phyloP scores from a whole-genome alignment of 1,139 yeast genomes.

The Candida sp. region DNA sequence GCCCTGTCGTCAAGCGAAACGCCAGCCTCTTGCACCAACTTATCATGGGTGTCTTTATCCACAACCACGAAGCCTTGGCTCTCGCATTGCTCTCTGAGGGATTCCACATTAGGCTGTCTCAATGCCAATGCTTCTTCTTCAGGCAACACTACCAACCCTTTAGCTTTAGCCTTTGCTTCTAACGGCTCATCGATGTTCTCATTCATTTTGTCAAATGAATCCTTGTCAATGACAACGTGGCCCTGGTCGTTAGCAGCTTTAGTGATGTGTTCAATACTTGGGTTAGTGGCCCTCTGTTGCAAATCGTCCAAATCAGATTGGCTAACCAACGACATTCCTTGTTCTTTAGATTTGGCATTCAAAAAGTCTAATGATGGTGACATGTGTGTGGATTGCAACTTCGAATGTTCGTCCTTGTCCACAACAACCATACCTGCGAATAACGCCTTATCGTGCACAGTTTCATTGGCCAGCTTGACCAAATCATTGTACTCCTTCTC shows the following conservation, averaged over 20 bases:
- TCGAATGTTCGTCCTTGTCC: conserved; percentile 4
- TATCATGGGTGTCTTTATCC: conserved; percentile 10
- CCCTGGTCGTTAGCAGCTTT: conserved; percentile 12
- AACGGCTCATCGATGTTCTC: conserved; percentile 19
- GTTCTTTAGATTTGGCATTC: conserved; percentile 5
- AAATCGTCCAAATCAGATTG: conserved; percentile 12
- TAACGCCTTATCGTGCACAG: conserved; percentile 14
- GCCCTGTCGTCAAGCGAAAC: conserved; percentile 24
- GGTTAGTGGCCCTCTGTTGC: conserved; percentile 10
- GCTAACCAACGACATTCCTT: conserved; percentile 4
- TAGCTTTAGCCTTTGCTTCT: conserved; percentile 22
- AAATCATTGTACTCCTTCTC: conserved; percentile 23
- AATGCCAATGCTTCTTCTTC: conserved; percentile 17
- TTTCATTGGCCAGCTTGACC: conserved; percentile 15
- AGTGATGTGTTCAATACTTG: conserved; percentile 17
- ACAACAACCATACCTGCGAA: conserved; percentile 10
- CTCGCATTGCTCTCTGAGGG: conserved; percentile 23
- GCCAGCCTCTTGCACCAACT: conserved; percentile 12
- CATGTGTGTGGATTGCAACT: not conserved
- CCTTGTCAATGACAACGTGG: conserved; percentile 13
- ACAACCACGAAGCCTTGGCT: conserved; percentile 17
- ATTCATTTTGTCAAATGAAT: conserved; percentile 11
- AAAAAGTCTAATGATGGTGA: conserved; percentile 4
- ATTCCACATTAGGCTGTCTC: conserved; percentile 25
- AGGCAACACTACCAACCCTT: conserved; percentile 19